Conservation (phyloP, 2,329 filamentous ascomycete genomes). For the Verticillium klebahnii region DNA sequence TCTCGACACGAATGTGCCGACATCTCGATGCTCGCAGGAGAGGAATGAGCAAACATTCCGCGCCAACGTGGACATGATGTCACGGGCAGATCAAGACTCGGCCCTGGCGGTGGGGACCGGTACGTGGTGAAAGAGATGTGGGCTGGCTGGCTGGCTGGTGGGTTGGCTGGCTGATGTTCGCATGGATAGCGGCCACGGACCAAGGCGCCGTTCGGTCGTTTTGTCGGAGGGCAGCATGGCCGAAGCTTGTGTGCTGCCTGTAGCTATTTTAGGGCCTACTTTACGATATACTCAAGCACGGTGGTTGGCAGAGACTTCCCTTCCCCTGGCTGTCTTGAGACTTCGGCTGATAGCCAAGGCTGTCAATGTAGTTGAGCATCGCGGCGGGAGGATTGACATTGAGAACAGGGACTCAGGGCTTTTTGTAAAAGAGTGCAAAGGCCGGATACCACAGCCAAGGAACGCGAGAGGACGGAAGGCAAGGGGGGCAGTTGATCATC, state of each 20-base stretch:
- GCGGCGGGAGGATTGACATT: too few species aligned
- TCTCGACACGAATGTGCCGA: not conserved
- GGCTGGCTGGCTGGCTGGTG: not conserved
- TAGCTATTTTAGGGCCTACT: not conserved
- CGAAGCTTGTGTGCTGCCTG: not conserved
- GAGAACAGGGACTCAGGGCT: too few species aligned
- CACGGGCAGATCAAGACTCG: not conserved
- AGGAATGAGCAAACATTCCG: not conserved
- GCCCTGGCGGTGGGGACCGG: not conserved
- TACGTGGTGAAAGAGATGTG: not conserved
- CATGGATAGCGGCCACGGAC: not conserved
- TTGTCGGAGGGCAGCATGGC: not conserved
- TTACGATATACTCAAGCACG: too few species aligned
- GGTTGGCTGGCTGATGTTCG: not conserved
- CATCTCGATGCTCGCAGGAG: not conserved
- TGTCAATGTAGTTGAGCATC: too few species aligned
- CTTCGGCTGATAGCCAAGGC: too few species aligned
- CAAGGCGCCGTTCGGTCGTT: not conserved
- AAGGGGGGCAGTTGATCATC: not conserved
- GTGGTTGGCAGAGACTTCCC: too few species aligned
- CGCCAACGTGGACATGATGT: not conserved
- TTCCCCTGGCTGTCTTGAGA: too few species aligned
- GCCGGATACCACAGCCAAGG: not conserved
- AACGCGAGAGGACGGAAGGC: not conserved
- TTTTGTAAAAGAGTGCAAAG: not conserved